Evolutionary conservation across 805 yeast species (phyloP), one percentile per base, ranked within the genome.

Genomic region (Saturnispora sekii): DNA sequence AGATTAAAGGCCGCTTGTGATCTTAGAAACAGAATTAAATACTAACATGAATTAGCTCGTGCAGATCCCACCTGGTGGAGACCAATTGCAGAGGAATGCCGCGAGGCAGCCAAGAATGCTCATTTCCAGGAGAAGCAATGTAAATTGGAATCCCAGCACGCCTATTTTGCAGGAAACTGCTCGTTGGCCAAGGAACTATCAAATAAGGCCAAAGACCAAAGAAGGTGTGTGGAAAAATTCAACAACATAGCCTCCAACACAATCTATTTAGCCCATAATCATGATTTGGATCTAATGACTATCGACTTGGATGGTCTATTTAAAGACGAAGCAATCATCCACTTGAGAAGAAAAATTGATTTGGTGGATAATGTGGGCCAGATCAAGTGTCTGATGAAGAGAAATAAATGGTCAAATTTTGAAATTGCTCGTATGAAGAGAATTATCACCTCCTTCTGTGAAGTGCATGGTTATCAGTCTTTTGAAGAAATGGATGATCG

Each of bases 281-380:
- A 85, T 34, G 97, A 88, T 57, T 79, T 89, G n/a, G 79, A 74
- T 28, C 70, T 71, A 21, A 82, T 85, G 60, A 97, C 89, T 62
- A 85, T 90, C 50, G 97, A 90, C 65, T 69, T 90, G 43, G 97
- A 90, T 62, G 98, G 98, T 0, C 67, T 90, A 32, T 89, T 72
- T 54, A 93, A 89, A 14, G 81, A 80, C 59, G 98, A 90, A 65
- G 96, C 97, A 5, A 76, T 43, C 10, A 11, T 12, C 9, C 28
- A 31, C 16, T 26, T 43, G 15, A 37, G 33, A 4, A 36, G 28
- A 31, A 35, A 26, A 17, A 37, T 37, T 21, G 17, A 29, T 8
- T 14, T 32, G 30, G 14, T 32, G n/a, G 21, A 33, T 12, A 28
- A 14, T 14, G 17, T 14, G 11, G 35, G 39, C 10, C 33, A 42